A percentile compares a stretch with the other conserved stretches of the same genome.
Evolutionary conservation across 1,284 basidiomycete genomes (phyloP).

Genomic region (Austroboletus olivaceoglutinosus): DNA sequence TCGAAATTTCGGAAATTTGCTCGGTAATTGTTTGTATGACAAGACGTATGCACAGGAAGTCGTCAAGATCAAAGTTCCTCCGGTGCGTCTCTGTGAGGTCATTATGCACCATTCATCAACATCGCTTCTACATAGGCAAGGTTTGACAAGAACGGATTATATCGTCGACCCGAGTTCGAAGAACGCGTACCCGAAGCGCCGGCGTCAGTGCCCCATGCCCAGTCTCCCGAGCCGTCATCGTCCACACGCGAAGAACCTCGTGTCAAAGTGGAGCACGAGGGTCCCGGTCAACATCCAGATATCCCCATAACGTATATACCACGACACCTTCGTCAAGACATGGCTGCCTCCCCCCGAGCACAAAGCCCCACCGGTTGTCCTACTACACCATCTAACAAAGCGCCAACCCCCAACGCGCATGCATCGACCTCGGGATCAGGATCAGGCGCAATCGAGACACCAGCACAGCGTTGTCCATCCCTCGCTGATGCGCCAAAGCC

Average conservation of each 20-base stretch:
- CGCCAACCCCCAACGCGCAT: not conserved
- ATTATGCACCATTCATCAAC: not conserved
- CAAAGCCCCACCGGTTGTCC: not conserved
- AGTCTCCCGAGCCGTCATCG: not conserved
- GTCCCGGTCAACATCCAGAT: slow-evolving; percentile 2
- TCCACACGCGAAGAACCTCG: not conserved
- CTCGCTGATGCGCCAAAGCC: slow-evolving; percentile 2
- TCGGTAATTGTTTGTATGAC: slow-evolving; percentile 96
- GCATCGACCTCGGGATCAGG: slow-evolving; percentile 1
- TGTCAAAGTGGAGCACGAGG: slow-evolving; percentile 20
- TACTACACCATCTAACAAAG: not conserved
- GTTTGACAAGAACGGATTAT: slow-evolving; percentile 69
- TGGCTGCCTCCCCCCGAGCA: slow-evolving; percentile 11
- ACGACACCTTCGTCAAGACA: slow-evolving; percentile 24
- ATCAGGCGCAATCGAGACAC: not conserved
- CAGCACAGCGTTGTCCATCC: not conserved
- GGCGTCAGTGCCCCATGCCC: not conserved
- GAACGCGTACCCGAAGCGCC: slow-evolving; percentile 32
- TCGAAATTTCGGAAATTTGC: slow-evolving; percentile 89
- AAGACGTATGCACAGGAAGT: slow-evolving; percentile 85
- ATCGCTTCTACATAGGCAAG: slow-evolving; percentile 52
- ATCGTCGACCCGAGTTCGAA: slow-evolving; percentile 77
- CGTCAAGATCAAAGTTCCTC: slow-evolving; percentile 79
- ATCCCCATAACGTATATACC: slow-evolving; percentile 25
- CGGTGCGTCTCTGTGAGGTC: slow-evolving; percentile 52